phyloP scores from a whole-genome alignment of 2,329 filamentous ascomycete genomes.

The Fusarium redolens region DNA sequence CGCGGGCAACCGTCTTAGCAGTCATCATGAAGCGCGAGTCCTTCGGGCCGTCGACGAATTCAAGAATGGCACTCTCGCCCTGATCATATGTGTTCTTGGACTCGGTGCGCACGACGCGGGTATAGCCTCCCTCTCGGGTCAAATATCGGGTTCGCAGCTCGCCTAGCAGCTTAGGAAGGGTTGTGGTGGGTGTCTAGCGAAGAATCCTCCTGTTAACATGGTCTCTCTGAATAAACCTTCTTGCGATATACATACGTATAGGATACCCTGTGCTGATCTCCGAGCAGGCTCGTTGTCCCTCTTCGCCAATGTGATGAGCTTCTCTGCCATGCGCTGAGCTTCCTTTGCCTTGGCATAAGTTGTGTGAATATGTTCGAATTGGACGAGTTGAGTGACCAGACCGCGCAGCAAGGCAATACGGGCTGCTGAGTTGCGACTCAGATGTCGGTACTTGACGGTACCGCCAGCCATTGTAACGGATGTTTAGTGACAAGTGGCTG shows the following conservation, averaged over 20 bases:
- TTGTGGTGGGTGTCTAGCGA: constrained; percentile 71
- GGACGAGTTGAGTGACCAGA: constrained; percentile 92
- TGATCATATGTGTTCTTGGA: constrained; percentile 86
- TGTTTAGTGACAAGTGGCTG: constrained; percentile 8
- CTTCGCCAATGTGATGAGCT: constrained; percentile 93
- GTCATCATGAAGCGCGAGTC: constrained; percentile 97
- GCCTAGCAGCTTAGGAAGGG: constrained; percentile 89
- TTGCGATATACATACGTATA: constrained; percentile 76
- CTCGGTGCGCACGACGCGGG: constrained; percentile 91
- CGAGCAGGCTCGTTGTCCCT: constrained; percentile 86
- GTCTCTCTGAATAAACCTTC: not conserved
- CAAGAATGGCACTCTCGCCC: constrained; percentile 88
- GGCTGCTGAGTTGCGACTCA: constrained; percentile 87
- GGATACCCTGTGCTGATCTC: constrained; percentile 79
- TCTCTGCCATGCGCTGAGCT: constrained; percentile 91
- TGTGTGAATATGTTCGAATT: constrained; percentile 92
- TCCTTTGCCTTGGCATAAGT: constrained; percentile 98
- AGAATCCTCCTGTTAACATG: constrained; percentile 17
- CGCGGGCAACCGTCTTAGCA: constrained; percentile 81
- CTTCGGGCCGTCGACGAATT: constrained; percentile 92
- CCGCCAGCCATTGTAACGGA: constrained; percentile 80
- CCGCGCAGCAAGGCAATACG: constrained; percentile 94
- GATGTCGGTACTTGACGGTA: constrained; percentile 86
- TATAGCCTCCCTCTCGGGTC: constrained; percentile 88
- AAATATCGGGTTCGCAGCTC: constrained; percentile 83